Base-by-base conservation (phyloP, 2,329 filamentous ascomycete species). In the Colletotrichum tanaceti region DNA sequence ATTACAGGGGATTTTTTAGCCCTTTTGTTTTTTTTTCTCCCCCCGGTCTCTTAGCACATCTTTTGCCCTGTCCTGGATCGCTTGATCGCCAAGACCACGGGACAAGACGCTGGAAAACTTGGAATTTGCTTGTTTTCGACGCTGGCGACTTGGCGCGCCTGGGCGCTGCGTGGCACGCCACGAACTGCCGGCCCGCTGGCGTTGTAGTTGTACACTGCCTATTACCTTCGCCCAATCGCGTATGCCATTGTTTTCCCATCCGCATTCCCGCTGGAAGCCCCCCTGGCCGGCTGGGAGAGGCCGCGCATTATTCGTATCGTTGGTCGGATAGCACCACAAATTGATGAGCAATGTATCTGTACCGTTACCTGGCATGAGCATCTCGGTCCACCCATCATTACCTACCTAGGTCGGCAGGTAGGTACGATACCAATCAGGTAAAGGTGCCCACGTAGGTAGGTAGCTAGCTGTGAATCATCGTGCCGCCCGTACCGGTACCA, bases 11-110 rank as follows among this genome's bases (percentile, higher is more conserved):
- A 28, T 28, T 28, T 58, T 16, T n/a, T n/a, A 35, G 35, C n/a
- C 24, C 50, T 38, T 41, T 9, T 20, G 5, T 28, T 28, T 28
- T n/a, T n/a, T n/a, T n/a, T n/a, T n/a, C n/a, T 4, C 4, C 50
- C 58, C 64, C 63, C 50, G 13, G 47, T 35, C 32, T 44, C 59
- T 55, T 54, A 39, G 49, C 59, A 49, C 41, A 10, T 14, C 18
- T n/a, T n/a, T 41, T 54, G 38, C 65, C 65, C 64, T 62, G 46
- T 54, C 65, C 54, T 65, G 62, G n/a, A n/a, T n/a, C n/a, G n/a
- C n/a, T n/a, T n/a, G 55, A 68, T 68, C 62, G 65, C 65, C 65
- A 68, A 68, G 65, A 68, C 65, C 62, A 39, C 65, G 65, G 65
- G 62, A 68, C 65, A 65, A 68, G 65, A 41, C 62, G 62, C 62